Base-by-base conservation (phyloP, 148 eudicot genomes). In the Rhododendron ovatum region DNA sequence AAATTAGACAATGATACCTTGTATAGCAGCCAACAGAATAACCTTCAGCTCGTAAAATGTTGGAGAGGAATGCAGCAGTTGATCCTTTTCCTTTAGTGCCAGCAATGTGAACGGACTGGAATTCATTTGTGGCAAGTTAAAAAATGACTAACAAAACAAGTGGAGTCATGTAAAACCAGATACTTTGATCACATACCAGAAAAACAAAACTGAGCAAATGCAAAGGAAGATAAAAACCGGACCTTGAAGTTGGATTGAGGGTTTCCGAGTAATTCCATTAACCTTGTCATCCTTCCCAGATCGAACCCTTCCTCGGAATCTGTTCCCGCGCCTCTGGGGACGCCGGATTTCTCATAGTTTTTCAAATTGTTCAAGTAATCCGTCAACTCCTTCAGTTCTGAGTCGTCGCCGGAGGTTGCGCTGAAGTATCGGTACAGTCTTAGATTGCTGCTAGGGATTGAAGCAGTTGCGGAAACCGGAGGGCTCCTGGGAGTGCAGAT, bases 71-170 rank as follows among this genome's bases (percentile, higher is more conserved):
- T 51, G 98, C 95, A 93, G 98, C 95, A 79, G 98, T 94, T 50
- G 99, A 97, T 78, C 99, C 99, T 92, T 97, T 97, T 82, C 99
- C 99, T 90, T 95, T 97, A 78, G 99, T 94, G 59, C 99, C 99
- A 89, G 98, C 99, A 86, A 97, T 85, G 81, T 97, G 99, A 88
- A 97, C 87, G n/a, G 94, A 85, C 99, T 97, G 88, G 20, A 73
- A 84, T 37, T 51, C 11, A 28, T 48, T 53, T 80, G 17, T 65
- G 22, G 39, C 78, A 63, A 65, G 65, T 84, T 43, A 51, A 12
- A 51, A 55, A 84, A 2, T 26, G 20, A 17, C 37, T 48, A 59
- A 80, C 15, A 35, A 82, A 82, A 17, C 35, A 28, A 63, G 55
- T 47, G 78, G 57, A 63, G 15, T 37, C 48, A 41, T 26, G 43